Evolutionary conservation across 2,329 filamentous ascomycete genomes (phyloP).

Genomic region (Colletotrichum sp.): DNA sequence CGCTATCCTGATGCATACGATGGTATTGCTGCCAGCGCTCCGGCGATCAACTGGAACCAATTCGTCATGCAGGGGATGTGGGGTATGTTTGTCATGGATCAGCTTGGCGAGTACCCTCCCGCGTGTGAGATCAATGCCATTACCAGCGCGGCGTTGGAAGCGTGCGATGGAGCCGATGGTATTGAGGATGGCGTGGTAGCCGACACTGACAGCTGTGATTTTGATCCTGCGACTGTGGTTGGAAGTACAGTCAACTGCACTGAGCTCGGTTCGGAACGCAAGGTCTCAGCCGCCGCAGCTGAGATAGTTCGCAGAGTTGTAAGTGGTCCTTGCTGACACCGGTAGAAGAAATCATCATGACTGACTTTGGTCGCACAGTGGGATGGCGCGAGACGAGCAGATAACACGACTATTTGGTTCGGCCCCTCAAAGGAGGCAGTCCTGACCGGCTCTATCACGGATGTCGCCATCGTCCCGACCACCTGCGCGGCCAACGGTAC

Average conservation of each 20-base stretch:
- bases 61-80: neutral
- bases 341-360: neutral
- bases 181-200: neutral
- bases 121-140: neutral
- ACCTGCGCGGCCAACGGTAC: neutral
- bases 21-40: neutral
- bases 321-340: neutral
- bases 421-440: neutral
- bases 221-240: neutral
- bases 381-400: neutral
- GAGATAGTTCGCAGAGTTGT: neutral
- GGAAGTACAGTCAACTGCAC: neutral
- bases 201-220: neutral
- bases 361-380: neutral
- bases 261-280: neutral
- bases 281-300: neutral
- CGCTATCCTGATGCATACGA: neutral
- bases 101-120: neutral
- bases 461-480: neutral
- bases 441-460: neutral
- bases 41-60: neutral
- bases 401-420: neutral
- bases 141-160: neutral
- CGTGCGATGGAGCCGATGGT: neutral
- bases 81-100: neutral